Evolutionary conservation across 495 filamentous ascomycete genomes (phyloP), one percentile per base, ranked within the genome.

Genomic region (Poronia punctata): DNA sequence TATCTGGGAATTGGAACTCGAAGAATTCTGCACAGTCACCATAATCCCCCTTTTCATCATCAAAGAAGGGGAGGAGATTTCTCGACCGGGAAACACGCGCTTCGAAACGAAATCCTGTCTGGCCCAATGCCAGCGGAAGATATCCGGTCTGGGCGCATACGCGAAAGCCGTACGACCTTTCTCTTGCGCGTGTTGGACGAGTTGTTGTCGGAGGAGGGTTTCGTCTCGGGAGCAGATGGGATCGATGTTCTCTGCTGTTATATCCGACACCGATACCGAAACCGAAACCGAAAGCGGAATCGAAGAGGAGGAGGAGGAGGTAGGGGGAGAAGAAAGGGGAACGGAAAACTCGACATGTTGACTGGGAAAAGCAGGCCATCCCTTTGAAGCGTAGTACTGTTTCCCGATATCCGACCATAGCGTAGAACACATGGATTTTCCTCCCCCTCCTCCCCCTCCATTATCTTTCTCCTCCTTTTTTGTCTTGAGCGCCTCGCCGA

Each of bases 361-460:
- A 20, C 82, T 88, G 7, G 65, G 62, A 50, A 80, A 89, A 0
- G 82, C 71, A 37, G 74, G 62, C 92, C 92, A 98, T 19, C 88
- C 92, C 46, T 76, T 74, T 35, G 70, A 73, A 6, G 86, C 75
- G 60, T 96, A 98, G 61, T 93, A 96, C n/a, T 61, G 61, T 68
- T 93, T 95, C 3, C 92, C 92, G 52, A 98, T 95, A 60, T 98
- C 92, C 7, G 89, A 96, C 62, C 82, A 98, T 22, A 98, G 62
- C 17, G 90, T 76, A 7, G 82, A 82, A 54, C 85, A 88, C 14
- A 78, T 43, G 10, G 61, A 59, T n/a, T n/a, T 16, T 58, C 58
- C 37, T 59, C 52, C 12, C 61, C 56, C 5, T 67, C 69, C 24
- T 61, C 65, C 30, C 23, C 22, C 7, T 20, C 27, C 19, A 27